A percentile compares a stretch with the other conserved stretches of the same genome.
Evolutionary conservation across 2,329 filamentous ascomycete genomes (phyloP).

Genomic region (Neurospora crassa): DNA sequence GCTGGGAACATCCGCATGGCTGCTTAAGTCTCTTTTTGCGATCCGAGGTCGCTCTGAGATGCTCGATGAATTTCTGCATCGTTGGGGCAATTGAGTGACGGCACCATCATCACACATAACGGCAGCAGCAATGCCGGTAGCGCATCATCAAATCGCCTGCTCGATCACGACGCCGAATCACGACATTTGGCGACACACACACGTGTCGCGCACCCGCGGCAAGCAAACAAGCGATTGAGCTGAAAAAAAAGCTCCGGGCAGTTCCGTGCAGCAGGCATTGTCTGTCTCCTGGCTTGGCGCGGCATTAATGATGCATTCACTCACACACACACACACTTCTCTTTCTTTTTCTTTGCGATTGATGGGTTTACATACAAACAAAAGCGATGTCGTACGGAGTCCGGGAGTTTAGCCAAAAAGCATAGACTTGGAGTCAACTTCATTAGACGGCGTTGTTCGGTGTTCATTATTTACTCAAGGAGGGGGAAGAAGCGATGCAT

Average conservation of each 20-base stretch:
- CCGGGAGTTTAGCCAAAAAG: not conserved
- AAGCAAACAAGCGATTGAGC: not conserved
- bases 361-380: not conserved
- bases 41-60: not conserved
- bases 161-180: not conserved
- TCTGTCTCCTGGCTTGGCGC: not conserved
- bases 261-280: not conserved
- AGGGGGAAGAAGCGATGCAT: not conserved
- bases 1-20: constrained; percentile 21
- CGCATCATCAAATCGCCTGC: not conserved
- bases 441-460: not conserved
- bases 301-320: not conserved
- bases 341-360: not conserved
- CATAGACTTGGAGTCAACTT: not conserved
- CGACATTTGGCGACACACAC: not conserved
- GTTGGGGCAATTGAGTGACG: not conserved
- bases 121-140: not conserved
- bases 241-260: not conserved
- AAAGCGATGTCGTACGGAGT: not conserved
- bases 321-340: not conserved
- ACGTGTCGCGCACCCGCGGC: not conserved
- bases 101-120: not conserved
- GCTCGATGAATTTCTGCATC: not conserved
- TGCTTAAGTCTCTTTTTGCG: not conserved
- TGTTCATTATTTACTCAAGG: not conserved